Conservation (phyloP, 1,284 basidiomycete species). For the Irpex rosettiformis region DNA sequence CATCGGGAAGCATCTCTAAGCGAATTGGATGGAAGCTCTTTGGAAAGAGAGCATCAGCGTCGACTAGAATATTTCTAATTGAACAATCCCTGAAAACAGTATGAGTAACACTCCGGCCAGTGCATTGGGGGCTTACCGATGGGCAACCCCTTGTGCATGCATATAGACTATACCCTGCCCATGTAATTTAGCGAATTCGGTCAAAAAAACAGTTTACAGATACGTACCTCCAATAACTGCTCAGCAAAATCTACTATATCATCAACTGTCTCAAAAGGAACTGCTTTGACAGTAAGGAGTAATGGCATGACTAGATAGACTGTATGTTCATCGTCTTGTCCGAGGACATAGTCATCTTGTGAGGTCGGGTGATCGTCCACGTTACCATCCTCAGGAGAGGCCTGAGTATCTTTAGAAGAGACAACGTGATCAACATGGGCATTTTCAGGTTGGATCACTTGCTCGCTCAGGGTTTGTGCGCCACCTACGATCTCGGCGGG, state of each 20-base stretch:
- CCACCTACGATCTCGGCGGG: not conserved
- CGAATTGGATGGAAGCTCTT: conserved; percentile 25
- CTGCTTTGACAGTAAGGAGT: conserved; percentile 19
- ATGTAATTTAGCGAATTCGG: not conserved
- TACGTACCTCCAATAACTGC: conserved; percentile 33
- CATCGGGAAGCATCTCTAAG: conserved; percentile 11
- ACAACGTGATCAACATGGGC: too few species aligned
- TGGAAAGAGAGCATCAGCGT: conserved; percentile 26
- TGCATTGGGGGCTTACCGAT: conserved; percentile 27
- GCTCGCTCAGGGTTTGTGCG: too few species aligned
- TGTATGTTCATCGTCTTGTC: conserved; percentile 9
- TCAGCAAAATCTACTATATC: conserved; percentile 25
- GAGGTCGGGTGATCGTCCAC: not conserved
- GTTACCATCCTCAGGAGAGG: too few species aligned
- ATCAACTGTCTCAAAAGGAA: conserved; percentile 21
- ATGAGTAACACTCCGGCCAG: too few species aligned
- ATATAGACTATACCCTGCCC: conserved; percentile 36
- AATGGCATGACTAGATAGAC: conserved; percentile 24
- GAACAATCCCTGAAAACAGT: conserved; percentile 31
- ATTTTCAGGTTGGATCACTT: too few species aligned
- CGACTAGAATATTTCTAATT: conserved; percentile 34
- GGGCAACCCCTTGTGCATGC: conserved; percentile 35
- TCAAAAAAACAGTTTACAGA: not conserved
- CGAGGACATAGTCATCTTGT: not conserved
- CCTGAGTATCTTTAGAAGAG: too few species aligned